Conservation (phyloP, 2,329 filamentous ascomycete genomes). For the Nigrospora osmanthi region DNA sequence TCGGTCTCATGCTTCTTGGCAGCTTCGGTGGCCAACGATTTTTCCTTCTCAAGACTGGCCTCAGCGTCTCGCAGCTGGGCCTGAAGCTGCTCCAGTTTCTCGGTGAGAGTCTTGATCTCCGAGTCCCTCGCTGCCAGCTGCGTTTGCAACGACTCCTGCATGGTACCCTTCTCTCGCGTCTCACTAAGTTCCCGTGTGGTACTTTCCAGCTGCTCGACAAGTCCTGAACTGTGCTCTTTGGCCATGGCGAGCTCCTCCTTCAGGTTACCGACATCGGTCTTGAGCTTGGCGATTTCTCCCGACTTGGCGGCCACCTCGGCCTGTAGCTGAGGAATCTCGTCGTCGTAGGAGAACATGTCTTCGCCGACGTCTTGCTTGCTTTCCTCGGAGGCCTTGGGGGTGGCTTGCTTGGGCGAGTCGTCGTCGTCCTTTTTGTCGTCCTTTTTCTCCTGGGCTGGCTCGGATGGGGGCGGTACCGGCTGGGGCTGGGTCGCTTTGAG, state of each 20-base stretch:
- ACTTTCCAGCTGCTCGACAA: slow-evolving; percentile 60
- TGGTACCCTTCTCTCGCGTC: slow-evolving; percentile 29
- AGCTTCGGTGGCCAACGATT: slow-evolving; percentile 9
- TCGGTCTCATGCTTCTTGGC: slow-evolving; percentile 16
- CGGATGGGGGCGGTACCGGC: slow-evolving; percentile 5
- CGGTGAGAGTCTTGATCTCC: slow-evolving; percentile 42
- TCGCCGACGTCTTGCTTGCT: slow-evolving; percentile 37
- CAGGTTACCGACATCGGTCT: slow-evolving; percentile 58
- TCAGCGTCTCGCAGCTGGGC: slow-evolving; percentile 36
- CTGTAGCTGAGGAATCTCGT: slow-evolving; percentile 77
- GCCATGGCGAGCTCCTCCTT: slow-evolving; percentile 63
- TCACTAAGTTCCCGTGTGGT: slow-evolving; percentile 56
- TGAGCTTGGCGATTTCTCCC: slow-evolving; percentile 63
- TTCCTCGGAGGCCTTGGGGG: slow-evolving; percentile 22
- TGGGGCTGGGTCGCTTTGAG: slow-evolving; percentile 25
- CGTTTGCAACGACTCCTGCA: slow-evolving; percentile 37
- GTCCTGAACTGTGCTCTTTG: slow-evolving; percentile 61
- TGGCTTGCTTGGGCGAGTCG: slow-evolving; percentile 9
- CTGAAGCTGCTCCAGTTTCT: slow-evolving; percentile 35
- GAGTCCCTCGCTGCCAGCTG: slow-evolving; percentile 39
- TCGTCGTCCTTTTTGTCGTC: slow-evolving; percentile 20
- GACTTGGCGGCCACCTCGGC: slow-evolving; percentile 63
- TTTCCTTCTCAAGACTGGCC: slow-evolving; percentile 22
- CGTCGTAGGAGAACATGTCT: slow-evolving; percentile 89
- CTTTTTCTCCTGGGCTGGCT: slow-evolving; percentile 1